Conservation (phyloP, 345 rosid genomes). For the Tarenaya hassleriana region DNA sequence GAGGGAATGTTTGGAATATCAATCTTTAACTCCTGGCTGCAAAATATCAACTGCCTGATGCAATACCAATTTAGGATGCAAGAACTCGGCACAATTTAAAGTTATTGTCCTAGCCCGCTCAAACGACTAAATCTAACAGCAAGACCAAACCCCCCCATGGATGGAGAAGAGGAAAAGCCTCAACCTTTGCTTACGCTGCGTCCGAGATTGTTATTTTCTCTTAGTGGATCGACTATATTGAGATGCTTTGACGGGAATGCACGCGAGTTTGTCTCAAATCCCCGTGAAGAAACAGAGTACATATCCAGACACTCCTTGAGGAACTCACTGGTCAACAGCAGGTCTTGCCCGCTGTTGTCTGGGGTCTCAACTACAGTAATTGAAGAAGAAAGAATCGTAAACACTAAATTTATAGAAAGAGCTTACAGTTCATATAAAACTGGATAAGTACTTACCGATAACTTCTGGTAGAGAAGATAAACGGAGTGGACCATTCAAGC, state of each 20-base stretch:
- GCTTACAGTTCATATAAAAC: background rate
- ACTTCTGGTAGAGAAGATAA: conserved; percentile 58
- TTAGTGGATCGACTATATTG: conserved; percentile 80
- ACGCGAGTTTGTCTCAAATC: conserved; percentile 47
- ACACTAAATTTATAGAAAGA: conserved; percentile 15
- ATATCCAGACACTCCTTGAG: conserved; percentile 50
- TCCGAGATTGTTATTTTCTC: conserved; percentile 83
- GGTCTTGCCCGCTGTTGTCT: conserved; percentile 49
- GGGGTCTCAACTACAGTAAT: conserved; percentile 43
- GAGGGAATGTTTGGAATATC: too few relatives aligned
- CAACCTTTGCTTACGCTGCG: conserved; percentile 96
- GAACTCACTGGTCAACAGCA: conserved; percentile 57
- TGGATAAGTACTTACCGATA: conserved; percentile 43
- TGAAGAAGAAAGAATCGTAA: conserved; percentile 1
- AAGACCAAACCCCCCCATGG: too few relatives aligned
- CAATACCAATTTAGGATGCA: too few relatives aligned
- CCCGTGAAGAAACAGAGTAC: conserved; percentile 56
- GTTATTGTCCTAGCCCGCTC: too few relatives aligned
- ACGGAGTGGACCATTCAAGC: conserved; percentile 66
- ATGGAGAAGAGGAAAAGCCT: conserved; percentile 16
- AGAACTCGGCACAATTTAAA: too few relatives aligned
- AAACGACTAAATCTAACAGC: too few relatives aligned
- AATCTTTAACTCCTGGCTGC: too few relatives aligned
- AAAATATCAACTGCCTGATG: too few relatives aligned
- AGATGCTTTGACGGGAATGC: conserved; percentile 64